Evolutionary conservation across 2,329 filamentous ascomycete genomes (phyloP), one percentile per base, ranked within the genome.

Genomic region (Purpureocillium takamizusanense): DNA sequence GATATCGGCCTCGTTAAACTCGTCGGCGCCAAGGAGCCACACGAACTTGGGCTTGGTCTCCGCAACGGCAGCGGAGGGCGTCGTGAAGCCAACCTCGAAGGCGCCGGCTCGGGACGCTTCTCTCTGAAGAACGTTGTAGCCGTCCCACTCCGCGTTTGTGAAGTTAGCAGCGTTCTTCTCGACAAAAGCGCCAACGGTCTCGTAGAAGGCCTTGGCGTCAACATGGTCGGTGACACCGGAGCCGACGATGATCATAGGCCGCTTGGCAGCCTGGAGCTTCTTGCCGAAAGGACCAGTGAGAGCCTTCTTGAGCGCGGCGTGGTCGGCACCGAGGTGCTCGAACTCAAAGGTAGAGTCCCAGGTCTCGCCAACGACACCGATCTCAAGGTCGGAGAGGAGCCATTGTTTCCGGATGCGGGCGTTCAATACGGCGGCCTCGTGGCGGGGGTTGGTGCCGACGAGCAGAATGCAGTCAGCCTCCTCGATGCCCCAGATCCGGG

Each of bases 351-450:
- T 98, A 40, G 89, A 94, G 35, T 94, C 80, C 62, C 90, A 98
- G 30, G 81, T 67, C 68, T 95, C 85, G 47, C 92, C 92, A 50
- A 98, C 81, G 42, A 95, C 78, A 47, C 83, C 92, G 52, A 98
- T 79, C 61, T 97, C 84, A 17, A 98, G 78, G 51, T 97, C 89
- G 28, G 92, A 95, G 51, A 89, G 83, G 51, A 98, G 72, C 85
- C 90, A 98, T 63, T 95, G 89, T 73, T 98, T 98, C 55, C 92
- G 79, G 57, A 98, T 98, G 50, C 92, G 86, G 47, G 90, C 89
- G 57, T 98, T 98, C 33, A 98, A 76, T 35, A 92, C 87, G 40
- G 92, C 87, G 44, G 92, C 92, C 67, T 98, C 92, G 57, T 94
- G 87, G 50, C 92, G 81, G 31, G 92, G 85, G 70, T 98, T 98